Evolutionary conservation across 768 basidiomycete genomes (phyloP).

Genomic region (Pleurotus ostreatus): DNA sequence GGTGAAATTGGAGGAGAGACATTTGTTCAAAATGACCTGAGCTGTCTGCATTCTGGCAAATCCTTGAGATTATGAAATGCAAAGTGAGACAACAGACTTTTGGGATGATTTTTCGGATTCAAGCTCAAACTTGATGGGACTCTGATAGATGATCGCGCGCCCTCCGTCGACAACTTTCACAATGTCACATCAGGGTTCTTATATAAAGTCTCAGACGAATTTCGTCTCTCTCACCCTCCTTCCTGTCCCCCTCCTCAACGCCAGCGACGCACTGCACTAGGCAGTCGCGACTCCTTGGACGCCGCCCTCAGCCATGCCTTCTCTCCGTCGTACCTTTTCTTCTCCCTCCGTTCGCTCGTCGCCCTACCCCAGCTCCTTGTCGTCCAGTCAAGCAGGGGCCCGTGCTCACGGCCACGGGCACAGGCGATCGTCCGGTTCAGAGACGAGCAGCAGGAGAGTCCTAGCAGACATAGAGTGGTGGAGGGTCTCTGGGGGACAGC

Average conservation of each 20-base stretch:
- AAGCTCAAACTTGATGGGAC: neutral
- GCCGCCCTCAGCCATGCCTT: constrained; percentile 46
- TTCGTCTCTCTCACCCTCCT: constrained; percentile 27
- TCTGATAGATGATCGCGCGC: neutral
- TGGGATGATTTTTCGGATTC: neutral
- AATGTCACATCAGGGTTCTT: constrained; percentile 6
- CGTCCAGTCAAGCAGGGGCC: constrained; percentile 21
- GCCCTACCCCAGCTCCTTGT: constrained; percentile 52
- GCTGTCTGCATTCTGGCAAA: too few species aligned
- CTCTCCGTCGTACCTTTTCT: constrained; percentile 75
- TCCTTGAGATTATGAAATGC: too few species aligned
- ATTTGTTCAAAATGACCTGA: too few species aligned
- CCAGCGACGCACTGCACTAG: constrained; percentile 43
- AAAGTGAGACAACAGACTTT: too few species aligned
- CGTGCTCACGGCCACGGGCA: constrained; percentile 37
- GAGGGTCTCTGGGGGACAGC: constrained; percentile 73
- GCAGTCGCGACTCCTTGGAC: constrained; percentile 36
- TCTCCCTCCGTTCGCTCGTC: constrained; percentile 65
- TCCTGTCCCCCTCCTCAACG: constrained; percentile 20
- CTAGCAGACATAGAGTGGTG: constrained; percentile 89
- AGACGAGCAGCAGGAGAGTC: constrained; percentile 61
- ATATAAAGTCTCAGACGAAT: constrained; percentile 3
- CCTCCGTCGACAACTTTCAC: constrained; percentile 3
- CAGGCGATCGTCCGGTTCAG: constrained; percentile 68
- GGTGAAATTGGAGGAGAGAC: too few species aligned